Evolutionary conservation across 2,329 filamentous ascomycete genomes (phyloP), one percentile per base, ranked within the genome.

Genomic region (Colletotrichum sp.): DNA sequence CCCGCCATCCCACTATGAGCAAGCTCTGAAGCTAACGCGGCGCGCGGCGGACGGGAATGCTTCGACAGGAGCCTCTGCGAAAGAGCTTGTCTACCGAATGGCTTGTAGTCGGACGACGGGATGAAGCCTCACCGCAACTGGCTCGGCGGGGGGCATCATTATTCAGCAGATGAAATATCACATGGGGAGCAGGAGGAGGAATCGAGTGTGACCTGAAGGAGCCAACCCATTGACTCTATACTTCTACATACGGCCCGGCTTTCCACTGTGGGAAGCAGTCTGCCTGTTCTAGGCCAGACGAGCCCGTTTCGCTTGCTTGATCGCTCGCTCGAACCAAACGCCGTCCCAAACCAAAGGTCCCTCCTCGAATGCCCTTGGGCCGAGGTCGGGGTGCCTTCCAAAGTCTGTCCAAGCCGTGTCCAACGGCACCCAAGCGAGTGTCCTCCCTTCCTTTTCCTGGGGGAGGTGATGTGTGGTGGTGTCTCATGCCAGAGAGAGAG

Each of bases 191-290:
- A 28, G 16, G 13, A 30, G 21, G 36, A 55, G 28, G 15, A 32
- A 13, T 21, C 30, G 28, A 30, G 63, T 49, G 57, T 32, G 39
- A 59, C 34, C 30, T 68, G 59, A 49, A 39, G 24, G 70, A 73
- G 73, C 59, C 73, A 73, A 30, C 65, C 44, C 57, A 73, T 72
- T 73, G 73, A 69, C 63, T 76, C 55, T 59, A 59, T 73, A 65
- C 32, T 69, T 76, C 73, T 76, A 76, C 73, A 76, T 52, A 76
- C 64, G 44, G 73, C 70, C 73, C 57, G 73, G 69, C 69, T 57
- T 76, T 65, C 73, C 63, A 49, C 39, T 49, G 36, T 60, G 5
- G 69, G 73, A 73, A 39, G 39, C 57, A 72, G 70, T 49, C 18
- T 49, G 39, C 39, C 73, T 76, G 49, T 73, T 76, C 63, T 34